These are phyloP conservation scores for Solanum phureja DNA, from an alignment of 257 asterid genomes.

Conservation along the genomic window DNA sequence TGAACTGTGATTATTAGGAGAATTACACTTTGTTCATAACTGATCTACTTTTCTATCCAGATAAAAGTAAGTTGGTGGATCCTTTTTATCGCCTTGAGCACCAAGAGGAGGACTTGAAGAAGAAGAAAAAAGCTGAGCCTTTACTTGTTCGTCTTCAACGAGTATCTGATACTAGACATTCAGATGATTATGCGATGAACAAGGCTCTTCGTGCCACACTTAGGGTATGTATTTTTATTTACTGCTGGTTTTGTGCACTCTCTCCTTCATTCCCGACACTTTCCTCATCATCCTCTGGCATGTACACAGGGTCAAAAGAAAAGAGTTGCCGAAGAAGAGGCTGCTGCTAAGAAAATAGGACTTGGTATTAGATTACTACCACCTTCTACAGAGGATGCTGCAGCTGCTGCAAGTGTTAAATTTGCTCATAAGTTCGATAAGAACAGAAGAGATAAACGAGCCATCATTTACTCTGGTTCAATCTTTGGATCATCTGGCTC, in stretches of 20 bases:
- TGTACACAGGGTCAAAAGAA: slow-evolving; percentile 47
- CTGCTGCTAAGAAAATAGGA: slow-evolving; percentile 56
- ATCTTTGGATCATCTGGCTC: slow-evolving; percentile 60
- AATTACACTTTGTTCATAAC: background rate
- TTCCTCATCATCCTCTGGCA: background rate
- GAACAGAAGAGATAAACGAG: slow-evolving; percentile 71
- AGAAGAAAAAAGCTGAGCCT: slow-evolving; percentile 95
- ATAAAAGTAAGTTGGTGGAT: slow-evolving; percentile 62
- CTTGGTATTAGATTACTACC: slow-evolving; percentile 78
- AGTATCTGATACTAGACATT: slow-evolving; percentile 74
- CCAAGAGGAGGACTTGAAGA: slow-evolving; percentile 80
- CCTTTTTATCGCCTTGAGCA: slow-evolving; percentile 94
- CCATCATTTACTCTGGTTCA: slow-evolving; percentile 55
- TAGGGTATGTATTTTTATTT: slow-evolving; percentile 28
- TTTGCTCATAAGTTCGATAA: slow-evolving; percentile 56
- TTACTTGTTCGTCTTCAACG: slow-evolving; percentile 77
- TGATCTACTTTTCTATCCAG: slow-evolving; percentile 21
- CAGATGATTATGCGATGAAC: slow-evolving; percentile 79
- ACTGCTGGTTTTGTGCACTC: background rate
- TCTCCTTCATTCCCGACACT: background rate
- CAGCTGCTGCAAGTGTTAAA: slow-evolving; percentile 50
- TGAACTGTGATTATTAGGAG: background rate
- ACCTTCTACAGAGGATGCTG: slow-evolving; percentile 56
- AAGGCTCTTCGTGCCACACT: slow-evolving; percentile 63
- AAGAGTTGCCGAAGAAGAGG: slow-evolving; percentile 90